Evolutionary conservation across 2,329 filamentous ascomycete genomes (phyloP).

Genomic region (Alternaria tenuissima): DNA sequence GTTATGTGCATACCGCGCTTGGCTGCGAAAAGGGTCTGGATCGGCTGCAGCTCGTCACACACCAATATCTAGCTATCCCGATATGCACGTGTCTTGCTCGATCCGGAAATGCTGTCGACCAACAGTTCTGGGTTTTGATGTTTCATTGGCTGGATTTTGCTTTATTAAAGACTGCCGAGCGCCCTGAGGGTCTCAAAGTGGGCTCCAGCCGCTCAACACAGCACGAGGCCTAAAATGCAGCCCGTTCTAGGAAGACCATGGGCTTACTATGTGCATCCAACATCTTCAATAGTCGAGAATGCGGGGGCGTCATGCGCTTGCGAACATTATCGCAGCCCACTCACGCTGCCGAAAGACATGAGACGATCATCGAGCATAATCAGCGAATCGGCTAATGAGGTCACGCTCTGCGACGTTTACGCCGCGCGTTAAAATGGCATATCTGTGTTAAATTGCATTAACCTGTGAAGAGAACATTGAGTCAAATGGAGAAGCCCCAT

Average conservation of each 20-base stretch:
- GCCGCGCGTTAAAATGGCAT: background rate
- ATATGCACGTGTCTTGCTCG: conserved; percentile 21
- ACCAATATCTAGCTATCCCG: conserved; percentile 36
- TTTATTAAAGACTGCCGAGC: conserved; percentile 10
- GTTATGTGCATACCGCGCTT: conserved; percentile 34
- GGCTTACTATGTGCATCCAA: background rate
- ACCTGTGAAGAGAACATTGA: background rate
- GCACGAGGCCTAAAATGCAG: conserved; percentile 19
- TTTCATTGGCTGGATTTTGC: conserved; percentile 34
- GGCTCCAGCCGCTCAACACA: conserved; percentile 17
- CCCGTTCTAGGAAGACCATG: conserved; percentile 7
- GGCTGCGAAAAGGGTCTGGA: conserved; percentile 27
- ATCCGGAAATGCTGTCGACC: conserved; percentile 24
- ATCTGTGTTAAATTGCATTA: no score
- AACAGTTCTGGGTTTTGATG: conserved; percentile 1
- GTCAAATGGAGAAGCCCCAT: background rate
- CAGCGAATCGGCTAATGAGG: background rate
- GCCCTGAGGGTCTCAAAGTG: conserved; percentile 18
- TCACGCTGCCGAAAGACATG: background rate
- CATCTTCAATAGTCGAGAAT: background rate
- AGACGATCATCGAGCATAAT: background rate
- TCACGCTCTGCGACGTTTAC: background rate
- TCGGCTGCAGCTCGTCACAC: conserved; percentile 43
- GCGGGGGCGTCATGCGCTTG: background rate
- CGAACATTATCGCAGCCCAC: background rate